Base-by-base conservation (phyloP, 441 rosid genomes). In the Hypseocharis bilobata region DNA sequence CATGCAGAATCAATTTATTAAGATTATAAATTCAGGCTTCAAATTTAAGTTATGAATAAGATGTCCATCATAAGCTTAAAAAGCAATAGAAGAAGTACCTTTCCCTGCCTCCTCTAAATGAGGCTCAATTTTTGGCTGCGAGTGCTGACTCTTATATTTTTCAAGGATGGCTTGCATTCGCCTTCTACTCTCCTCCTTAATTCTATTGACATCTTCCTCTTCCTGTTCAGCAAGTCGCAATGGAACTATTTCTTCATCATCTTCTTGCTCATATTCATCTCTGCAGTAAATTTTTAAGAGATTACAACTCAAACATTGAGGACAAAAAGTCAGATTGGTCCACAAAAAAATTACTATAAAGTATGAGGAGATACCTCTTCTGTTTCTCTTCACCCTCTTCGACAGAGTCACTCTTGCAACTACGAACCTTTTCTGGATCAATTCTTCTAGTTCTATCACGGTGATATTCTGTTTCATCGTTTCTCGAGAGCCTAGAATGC, bases 181-280 rank as follows among this genome's bases (percentile, higher is more conserved):
- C 77, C 80, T 86, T 81, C 96, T 87, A 75, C 99, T 94, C 80
- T 91, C 92, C 80, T 89, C 96, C 85, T 81, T 93, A 44, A 94
- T 80, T 78, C 81, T 88, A 49, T 85, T 78, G n/a, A 94, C 65
- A 71, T 94, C 92, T 29, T 90, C 97, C 72, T 88, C 98, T 72
- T 88, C 96, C 65, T 82, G 84, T 64, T 86, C 93, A 60, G 82
- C 90, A 70, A 78, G 77, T 79, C 79, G 76, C 71, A 92, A 74
- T 0, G 76, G 11, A 73, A 88, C 60, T 63, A 79, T 76, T 72
- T 85, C 86, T 36, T 88, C 92, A 76, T 81, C 80, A 77, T 88
- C 94, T 72, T 80, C 81, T 68, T 79, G 80, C 58, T 74, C 89
- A 64, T 80, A 83, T 63, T 83, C 85, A 64, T 81, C 78, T 68